phyloP scores from a whole-genome alignment of 805 yeast species.

The Yarrowia bubula region DNA sequence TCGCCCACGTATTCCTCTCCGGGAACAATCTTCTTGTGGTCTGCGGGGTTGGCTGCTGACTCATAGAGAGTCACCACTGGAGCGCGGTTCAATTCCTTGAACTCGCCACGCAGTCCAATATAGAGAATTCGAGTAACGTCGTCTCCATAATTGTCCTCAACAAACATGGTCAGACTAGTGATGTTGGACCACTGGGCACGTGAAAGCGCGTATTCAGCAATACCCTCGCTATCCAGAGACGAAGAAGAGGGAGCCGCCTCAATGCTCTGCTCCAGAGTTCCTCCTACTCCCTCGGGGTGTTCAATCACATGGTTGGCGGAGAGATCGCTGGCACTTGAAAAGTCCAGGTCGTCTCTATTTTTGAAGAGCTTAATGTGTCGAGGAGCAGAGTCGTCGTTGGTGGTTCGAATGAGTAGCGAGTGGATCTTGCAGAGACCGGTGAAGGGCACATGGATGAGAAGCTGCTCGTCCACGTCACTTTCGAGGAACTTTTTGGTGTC shows the following conservation, averaged over 20 bases:
- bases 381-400: constrained; percentile 66
- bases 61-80: constrained; percentile 82
- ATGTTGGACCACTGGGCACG: constrained; percentile 71
- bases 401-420: constrained; percentile 67
- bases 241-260: constrained; percentile 19
- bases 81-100: constrained; percentile 43
- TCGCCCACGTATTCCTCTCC: constrained; percentile 30
- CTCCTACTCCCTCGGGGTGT: constrained; percentile 57
- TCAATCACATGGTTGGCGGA: constrained; percentile 52
- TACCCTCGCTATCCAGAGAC: constrained; percentile 46
- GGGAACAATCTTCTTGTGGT: constrained; percentile 53
- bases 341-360: constrained; percentile 69
- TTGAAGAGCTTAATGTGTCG: constrained; percentile 66
- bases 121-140: constrained; percentile 60
- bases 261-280: constrained; percentile 38
- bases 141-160: constrained; percentile 63
- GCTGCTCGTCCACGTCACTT: constrained; percentile 80
- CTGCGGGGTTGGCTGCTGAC: constrained; percentile 89
- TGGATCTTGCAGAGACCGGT: constrained; percentile 70
- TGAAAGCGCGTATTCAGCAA: constrained; percentile 81
- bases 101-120: constrained; percentile 73
- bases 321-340: constrained; percentile 53
- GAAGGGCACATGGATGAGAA: constrained; percentile 77
- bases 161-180: constrained; percentile 61
- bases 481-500: constrained; percentile 47